These are phyloP conservation scores for Pulveroboletus sp. DNA, from an alignment of 768 basidiomycete genomes.

Conservation along the genomic window DNA sequence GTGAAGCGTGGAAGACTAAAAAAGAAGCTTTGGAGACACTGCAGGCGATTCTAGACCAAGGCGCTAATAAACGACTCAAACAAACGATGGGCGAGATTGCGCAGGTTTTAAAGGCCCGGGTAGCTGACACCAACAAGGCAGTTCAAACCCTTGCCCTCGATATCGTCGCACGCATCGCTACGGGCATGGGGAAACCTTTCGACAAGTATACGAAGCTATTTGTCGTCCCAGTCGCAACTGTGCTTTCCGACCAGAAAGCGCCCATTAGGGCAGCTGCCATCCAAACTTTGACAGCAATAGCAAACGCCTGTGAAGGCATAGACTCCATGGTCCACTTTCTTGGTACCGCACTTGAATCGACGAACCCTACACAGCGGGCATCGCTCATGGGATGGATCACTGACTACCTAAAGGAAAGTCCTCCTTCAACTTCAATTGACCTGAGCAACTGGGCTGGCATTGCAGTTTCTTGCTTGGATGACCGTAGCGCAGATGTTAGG, in stretches of 20 bases:
- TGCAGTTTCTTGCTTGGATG: conserved; percentile 78
- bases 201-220: conserved; percentile 84
- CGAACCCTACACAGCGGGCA: conserved; percentile 84
- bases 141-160: conserved; percentile 90
- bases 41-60: conserved; percentile 82
- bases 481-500: conserved; percentile 85
- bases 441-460: conserved; percentile 61
- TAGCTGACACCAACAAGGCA: conserved; percentile 90
- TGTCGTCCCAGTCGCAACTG: conserved; percentile 69
- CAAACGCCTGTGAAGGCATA: conserved; percentile 75
- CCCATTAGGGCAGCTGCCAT: conserved; percentile 75
- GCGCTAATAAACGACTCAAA: conserved; percentile 88
- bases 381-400: conserved; percentile 75
- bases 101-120: conserved; percentile 79
- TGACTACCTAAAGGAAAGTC: conserved; percentile 71
- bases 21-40: conserved; percentile 91
- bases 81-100: conserved; percentile 90
- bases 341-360: conserved; percentile 73
- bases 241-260: conserved; percentile 90
- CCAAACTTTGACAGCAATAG: conserved; percentile 77
- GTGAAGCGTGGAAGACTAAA: conserved; percentile 93
- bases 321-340: conserved; percentile 80
- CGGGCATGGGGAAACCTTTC: conserved; percentile 93
- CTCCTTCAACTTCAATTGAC: conserved; percentile 54
- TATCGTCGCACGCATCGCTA: conserved; percentile 83